Evolutionary conservation across 1,284 basidiomycete species (phyloP), one percentile per base, ranked within the genome.

Genomic region (Microbotryomycetes sp.): DNA sequence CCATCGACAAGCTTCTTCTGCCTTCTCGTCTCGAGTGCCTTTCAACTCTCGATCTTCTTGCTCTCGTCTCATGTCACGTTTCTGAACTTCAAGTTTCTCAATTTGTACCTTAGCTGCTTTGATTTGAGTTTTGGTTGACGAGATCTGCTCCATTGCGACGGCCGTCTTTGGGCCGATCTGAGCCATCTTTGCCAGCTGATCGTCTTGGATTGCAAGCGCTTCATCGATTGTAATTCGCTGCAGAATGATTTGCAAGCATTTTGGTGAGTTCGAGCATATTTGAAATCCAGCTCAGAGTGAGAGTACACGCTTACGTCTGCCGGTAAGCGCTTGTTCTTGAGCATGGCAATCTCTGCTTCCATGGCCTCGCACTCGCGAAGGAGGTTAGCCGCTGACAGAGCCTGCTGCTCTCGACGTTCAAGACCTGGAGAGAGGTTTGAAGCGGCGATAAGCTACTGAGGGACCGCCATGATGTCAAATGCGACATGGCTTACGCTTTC

Each of bases 161-260:
- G 47, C 55, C 47, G 55, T 60, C 22, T 49, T 46, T 36, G 60
- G 50, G 7, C 61, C 64, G 16, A 58, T 55, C 54, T 49, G 19
- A 2, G 52, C 52, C 16, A 67, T 55, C 53, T 62, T 48, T 19
- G 29, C n/a, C 19, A 62, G 59, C 31, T 72, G 71, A n/a, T 54
- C 58, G 7, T 71, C 70, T 25, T 59, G 54, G 5, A 58, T 58
- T 9, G 52, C 29, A 1, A 57, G 29, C 6, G 65, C 64, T 52
- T 72, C 65, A 31, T 65, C 66, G 30, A 71, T 56, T 1, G 71
- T 72, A 30, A 72, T 60, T 4, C 70, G 68, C 66, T 72, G 50
- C 29, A 12, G 3, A 12, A 9, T 7, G 15, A 23, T 22, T n/a
- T 3, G 14, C 23, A 49, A 3, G 1, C 28, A 9, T 26, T 14